phyloP scores from a whole-genome alignment of 768 basidiomycete species.

The Trametes coccinea region DNA sequence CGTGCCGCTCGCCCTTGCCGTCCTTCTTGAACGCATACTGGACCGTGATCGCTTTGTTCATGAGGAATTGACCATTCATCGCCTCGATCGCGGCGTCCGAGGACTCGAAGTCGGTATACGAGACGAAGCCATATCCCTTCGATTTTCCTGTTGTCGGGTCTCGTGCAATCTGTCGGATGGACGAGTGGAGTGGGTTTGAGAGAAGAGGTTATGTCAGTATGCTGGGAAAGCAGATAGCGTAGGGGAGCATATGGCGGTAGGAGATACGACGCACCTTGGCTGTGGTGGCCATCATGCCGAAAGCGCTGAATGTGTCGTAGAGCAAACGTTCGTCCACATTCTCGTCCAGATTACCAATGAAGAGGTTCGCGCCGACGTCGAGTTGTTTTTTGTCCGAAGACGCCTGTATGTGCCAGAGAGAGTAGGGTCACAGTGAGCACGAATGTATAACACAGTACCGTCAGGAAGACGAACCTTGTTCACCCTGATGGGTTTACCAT shows the following conservation, averaged over 20 bases:
- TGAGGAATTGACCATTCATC: constrained; percentile 97
- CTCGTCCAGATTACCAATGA: constrained; percentile 94
- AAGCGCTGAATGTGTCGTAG: constrained; percentile 95
- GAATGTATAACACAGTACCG: neutral
- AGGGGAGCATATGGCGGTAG: constrained; percentile 7
- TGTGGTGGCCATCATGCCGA: constrained; percentile 89
- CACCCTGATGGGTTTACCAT: constrained; percentile 97
- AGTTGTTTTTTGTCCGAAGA: constrained; percentile 98
- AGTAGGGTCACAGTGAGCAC: constrained; percentile 5
- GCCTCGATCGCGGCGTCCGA: constrained; percentile 95
- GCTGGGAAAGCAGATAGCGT: constrained; percentile 3
- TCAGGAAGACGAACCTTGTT: constrained; percentile 78
- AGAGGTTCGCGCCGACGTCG: constrained; percentile 96
- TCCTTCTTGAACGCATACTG: constrained; percentile 99
- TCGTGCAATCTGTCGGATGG: constrained; percentile 72
- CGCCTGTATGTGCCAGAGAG: constrained; percentile 55
- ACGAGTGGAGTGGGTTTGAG: constrained; percentile 6
- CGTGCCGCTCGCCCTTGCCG: constrained; percentile 96
- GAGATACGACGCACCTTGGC: constrained; percentile 62
- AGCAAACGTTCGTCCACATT: constrained; percentile 91
- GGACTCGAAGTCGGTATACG: constrained; percentile 96
- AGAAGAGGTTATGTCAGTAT: constrained; percentile 3
- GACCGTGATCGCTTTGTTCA: constrained; percentile 97
- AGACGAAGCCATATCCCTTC: constrained; percentile 97
- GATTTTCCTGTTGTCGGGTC: constrained; percentile 83